Base-by-base conservation (phyloP, 257 asterid genomes). In the Jaltomata sinuosa region DNA sequence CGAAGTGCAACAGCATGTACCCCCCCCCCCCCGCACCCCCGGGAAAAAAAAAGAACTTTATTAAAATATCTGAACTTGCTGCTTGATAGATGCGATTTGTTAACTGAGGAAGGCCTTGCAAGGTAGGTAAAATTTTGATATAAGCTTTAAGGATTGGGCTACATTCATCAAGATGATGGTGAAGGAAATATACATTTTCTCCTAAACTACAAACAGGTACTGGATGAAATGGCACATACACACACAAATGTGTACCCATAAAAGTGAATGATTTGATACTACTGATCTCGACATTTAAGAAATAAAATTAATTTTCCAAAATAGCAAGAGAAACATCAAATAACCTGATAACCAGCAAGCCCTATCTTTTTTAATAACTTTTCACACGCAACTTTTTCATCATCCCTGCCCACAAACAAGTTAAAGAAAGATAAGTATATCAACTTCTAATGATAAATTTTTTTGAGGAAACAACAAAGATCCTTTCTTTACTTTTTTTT, bases 321-420 rank as follows among this genome's bases (percentile, higher is more conserved):
- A 27, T 77, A 77, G 82, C 62, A 77, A 77, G 52, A 55, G 11
- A n/a, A 88, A 59, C 53, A 69, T 69, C 55, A 52, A n/a, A 81
- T 88, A 90, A 94, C 99, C 99, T 97, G 99, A 87, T 96, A 93
- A 78, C 97, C 97, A 80, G 93, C 84, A 87, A 97, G 94, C 81
- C 88, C 86, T 96, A 90, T 89, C 89, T 93, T 97, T 86, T 92
- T 97, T 93, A 94, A 89, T 86, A 97, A 89, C 94, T 87, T 91
- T 90, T 89, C 85, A 93, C 99, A 94, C 10, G 94, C 97, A 83
- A 87, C 89, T 86, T 91, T 93, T 86, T 91, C 98, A 40, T 94
- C 99, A 86, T 22, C 49, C 82, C 99, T 79, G 71, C 62, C 74
- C 83, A 82, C 55, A 86, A 80, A 88, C 32, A 38, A 67, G 36